Evolutionary conservation across 768 basidiomycete genomes (phyloP), one percentile per base, ranked within the genome.

Genomic region (Strobilomyces echinocephalus): DNA sequence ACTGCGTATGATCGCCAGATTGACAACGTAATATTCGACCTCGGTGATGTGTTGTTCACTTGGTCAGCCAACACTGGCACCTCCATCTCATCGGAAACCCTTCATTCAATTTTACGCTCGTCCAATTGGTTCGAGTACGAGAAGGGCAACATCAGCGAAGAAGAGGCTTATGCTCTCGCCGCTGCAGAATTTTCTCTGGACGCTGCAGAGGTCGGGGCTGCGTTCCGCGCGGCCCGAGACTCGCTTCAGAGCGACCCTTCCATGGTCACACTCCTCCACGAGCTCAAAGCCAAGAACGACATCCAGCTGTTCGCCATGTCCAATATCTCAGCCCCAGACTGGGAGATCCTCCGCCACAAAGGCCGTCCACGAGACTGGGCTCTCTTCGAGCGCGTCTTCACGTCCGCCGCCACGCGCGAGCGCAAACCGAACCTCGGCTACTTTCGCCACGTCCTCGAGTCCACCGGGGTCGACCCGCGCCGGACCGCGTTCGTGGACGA

Each of bases 401-500:
- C 63, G 10, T 63, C 63, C 16, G 54, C 62, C 1, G 53, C 21
- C 0, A 59, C 43, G 1, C 59, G 16, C 5, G 62, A 62, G 42
- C 59, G 59, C 39, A 62, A 63, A 24, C 62, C 62, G 2, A 59
- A 62, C 36, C 56, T 63, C 4, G 60, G 63, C 16, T 62, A 36
- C 31, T 63, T 58, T 7, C 52, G 48, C 10, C 59, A 58, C 1
- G 62, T 59, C 5, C 52, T 61, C 4, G 46, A 57, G 33, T 57
- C 39, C 5, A 59, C 60, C 3, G 60, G 60, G 18, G 49, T 62
- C 4, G 54, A 64, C 15, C 56, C 62, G 8, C 46, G 15, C 36
- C 60, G 63, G 1, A 65, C 63, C 10, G 60, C 50, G 3, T 63
- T 65, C 15, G 63, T 63, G n/a, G 62, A 63, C 10, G 62, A 63